Percentiles rank a stretch among this genome's conserved stretches.
Evolutionary conservation across 2,329 filamentous ascomycete genomes (phyloP).

Genomic region (Chalaropsis thielavioides): DNA sequence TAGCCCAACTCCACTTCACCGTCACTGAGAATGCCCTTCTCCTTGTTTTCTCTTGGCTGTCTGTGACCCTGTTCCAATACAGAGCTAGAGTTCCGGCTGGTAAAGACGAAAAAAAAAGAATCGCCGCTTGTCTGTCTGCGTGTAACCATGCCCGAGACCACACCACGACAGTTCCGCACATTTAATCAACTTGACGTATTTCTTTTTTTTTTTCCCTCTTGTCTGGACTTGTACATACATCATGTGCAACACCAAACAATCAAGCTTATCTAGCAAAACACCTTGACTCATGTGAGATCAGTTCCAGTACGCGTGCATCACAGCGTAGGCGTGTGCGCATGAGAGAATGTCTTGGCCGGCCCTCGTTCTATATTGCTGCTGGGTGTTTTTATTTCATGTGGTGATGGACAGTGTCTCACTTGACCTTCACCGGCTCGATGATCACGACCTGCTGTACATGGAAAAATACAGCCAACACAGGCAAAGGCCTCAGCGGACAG

Average conservation of each 20-base stretch:
- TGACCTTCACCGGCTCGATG: background rate
- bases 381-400: background rate
- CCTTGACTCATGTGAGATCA: background rate
- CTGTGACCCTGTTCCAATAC: background rate
- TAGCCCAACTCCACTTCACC: background rate
- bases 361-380: no score
- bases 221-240: no score
- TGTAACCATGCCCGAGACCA: background rate
- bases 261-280: background rate
- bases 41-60: background rate
- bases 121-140: background rate
- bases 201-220: background rate
- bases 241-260: background rate
- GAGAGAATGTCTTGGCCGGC: background rate
- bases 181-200: background rate
- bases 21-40: background rate
- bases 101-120: no score
- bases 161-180: no score
- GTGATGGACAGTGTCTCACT: no score
- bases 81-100: no score
- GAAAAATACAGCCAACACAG: background rate
- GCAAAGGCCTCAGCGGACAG: background rate
- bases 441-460: background rate
- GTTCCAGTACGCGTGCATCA: background rate
- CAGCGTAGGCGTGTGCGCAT: background rate